A percentile compares a stretch with the other conserved stretches of the same genome.
Conservation (phyloP, 345 rosid species). For the Clarkia xantiana region DNA sequence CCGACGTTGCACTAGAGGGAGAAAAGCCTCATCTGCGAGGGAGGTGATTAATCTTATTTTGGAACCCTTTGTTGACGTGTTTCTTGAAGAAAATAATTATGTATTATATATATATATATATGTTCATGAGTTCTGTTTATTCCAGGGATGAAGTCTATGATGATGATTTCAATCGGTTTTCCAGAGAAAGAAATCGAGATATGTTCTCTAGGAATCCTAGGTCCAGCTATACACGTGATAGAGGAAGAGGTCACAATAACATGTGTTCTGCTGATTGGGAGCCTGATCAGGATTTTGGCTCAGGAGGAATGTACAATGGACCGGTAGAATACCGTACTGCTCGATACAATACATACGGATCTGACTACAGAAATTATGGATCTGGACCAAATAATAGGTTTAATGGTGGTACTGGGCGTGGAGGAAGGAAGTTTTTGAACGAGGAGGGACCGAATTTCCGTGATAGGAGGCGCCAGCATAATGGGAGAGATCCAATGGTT, state of each 20-base stretch:
- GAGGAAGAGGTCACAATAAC: slow-evolving; percentile 46
- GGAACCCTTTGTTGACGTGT: background rate
- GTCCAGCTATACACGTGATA: slow-evolving; percentile 36
- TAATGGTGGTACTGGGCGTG: slow-evolving; percentile 29
- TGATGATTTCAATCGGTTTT: slow-evolving; percentile 27
- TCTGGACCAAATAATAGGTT: slow-evolving; percentile 30
- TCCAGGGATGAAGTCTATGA: slow-evolving; percentile 31
- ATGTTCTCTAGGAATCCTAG: slow-evolving; percentile 38
- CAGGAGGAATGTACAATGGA: slow-evolving; percentile 25
- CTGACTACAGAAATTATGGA: slow-evolving; percentile 39
- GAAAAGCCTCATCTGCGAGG: slow-evolving; percentile 38
- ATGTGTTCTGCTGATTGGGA: slow-evolving; percentile 26
- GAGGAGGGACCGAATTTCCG: slow-evolving; percentile 29
- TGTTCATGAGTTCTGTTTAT: slow-evolving; percentile 10
- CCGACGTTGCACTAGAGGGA: slow-evolving; percentile 39
- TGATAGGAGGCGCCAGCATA: slow-evolving; percentile 39
- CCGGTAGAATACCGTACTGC: slow-evolving; percentile 21
- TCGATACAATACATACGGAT: slow-evolving; percentile 23
- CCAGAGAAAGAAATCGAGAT: slow-evolving; percentile 44
- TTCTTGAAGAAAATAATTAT: too few relatives aligned
- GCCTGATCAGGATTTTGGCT: slow-evolving; percentile 28
- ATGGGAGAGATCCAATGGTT: slow-evolving; percentile 35
- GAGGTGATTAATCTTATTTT: slow-evolving; percentile 48
- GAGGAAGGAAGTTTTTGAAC: slow-evolving; percentile 42
- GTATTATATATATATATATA: background rate